phyloP scores from a whole-genome alignment of 169 alveolate genomes.

The Plasmodium chabaudi region DNA sequence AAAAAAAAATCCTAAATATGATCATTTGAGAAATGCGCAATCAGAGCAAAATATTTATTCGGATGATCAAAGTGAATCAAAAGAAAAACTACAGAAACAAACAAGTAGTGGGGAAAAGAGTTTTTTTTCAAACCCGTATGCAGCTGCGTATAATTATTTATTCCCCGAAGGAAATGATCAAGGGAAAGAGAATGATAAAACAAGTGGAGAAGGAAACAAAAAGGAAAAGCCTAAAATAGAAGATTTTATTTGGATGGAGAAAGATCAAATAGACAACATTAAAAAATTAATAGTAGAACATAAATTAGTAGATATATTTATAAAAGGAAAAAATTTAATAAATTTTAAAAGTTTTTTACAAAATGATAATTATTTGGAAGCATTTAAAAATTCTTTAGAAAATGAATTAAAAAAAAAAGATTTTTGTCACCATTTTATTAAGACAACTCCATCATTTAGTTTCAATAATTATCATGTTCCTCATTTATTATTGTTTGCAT shows the following conservation, averaged over 20 bases:
- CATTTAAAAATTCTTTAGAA: constrained; percentile 40
- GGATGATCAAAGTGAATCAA: not conserved
- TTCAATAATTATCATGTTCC: constrained; percentile 38
- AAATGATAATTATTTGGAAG: constrained; percentile 41
- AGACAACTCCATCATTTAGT: constrained; percentile 55
- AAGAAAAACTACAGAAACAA: not conserved
- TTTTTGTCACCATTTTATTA: constrained; percentile 51
- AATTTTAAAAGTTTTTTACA: constrained; percentile 26
- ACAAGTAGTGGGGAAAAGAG: not conserved
- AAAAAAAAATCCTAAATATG: constrained; percentile 1
- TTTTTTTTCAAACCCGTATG: constrained; percentile 2
- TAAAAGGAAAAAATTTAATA: constrained; percentile 59
- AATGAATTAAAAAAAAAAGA: constrained; percentile 47
- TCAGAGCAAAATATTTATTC: not conserved
- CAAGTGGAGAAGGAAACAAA: not conserved
- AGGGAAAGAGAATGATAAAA: not conserved
- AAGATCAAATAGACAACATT: constrained; percentile 51
- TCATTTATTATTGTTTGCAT: constrained; percentile 61
- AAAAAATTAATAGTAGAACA: constrained; percentile 48
- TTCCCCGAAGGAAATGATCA: constrained; percentile 17
- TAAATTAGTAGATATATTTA: constrained; percentile 33
- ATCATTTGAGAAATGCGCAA: not conserved
- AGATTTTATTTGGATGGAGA: constrained; percentile 65
- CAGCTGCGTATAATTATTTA: constrained; percentile 35
- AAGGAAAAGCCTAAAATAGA: not conserved